Percentiles rank a stretch among this genome's conserved stretches.
phyloP scores from a whole-genome alignment of 805 yeast genomes.

The Wickerhamia fluorescens region DNA sequence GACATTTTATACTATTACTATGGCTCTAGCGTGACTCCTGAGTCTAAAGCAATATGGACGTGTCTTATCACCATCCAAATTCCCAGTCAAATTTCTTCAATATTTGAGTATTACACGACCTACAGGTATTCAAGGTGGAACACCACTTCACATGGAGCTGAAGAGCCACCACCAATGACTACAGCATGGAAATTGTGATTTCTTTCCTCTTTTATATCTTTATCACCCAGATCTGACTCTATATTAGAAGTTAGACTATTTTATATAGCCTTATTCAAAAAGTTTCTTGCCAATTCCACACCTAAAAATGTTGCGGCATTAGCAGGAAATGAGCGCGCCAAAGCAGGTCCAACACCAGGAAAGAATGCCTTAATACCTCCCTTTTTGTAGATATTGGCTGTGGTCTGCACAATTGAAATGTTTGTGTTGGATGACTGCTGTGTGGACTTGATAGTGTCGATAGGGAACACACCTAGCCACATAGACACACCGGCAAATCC shows the following conservation, averaged over 20 bases:
- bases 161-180: too few relatives aligned
- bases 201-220: too few relatives aligned
- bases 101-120: constrained; percentile 1
- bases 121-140: too few relatives aligned
- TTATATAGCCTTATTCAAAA: constrained; percentile 30
- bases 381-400: constrained; percentile 58
- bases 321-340: constrained; percentile 93
- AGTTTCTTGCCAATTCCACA: constrained; percentile 68
- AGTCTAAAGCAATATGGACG: too few relatives aligned
- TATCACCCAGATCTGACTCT: too few relatives aligned
- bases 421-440: constrained; percentile 59
- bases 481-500: constrained; percentile 94
- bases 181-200: too few relatives aligned
- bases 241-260: constrained; percentile 5
- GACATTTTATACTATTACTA: constrained; percentile 13
- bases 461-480: constrained; percentile 96
- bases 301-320: constrained; percentile 99
- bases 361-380: constrained; percentile 89
- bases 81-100: too few relatives aligned
- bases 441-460: constrained; percentile 86
- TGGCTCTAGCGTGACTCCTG: constrained; percentile 5
- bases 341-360: constrained; percentile 97
- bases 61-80: too few relatives aligned
- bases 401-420: constrained; percentile 55
- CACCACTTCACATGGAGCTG: too few relatives aligned